A percentile compares a stretch with the other conserved stretches of the same genome.
These are phyloP conservation scores for Apostasia shenzhenica DNA, from an alignment of 106 monocot species.

Conservation along the genomic window DNA sequence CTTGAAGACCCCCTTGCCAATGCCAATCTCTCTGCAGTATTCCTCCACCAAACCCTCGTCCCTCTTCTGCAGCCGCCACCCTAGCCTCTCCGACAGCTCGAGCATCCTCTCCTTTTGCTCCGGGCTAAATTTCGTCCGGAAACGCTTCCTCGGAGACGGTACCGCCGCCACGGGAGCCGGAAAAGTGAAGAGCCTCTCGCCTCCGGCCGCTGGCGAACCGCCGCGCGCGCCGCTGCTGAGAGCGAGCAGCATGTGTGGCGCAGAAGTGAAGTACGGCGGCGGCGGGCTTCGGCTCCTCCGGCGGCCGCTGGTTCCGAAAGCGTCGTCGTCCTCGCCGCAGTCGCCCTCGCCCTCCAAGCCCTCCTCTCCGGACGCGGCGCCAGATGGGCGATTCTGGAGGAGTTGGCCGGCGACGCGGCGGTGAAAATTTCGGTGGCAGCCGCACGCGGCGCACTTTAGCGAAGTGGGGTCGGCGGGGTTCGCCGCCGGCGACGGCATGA, in stretches of 20 bases:
- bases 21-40: conserved; percentile 56
- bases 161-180: conserved; percentile 7
- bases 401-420: conserved; percentile 27
- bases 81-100: conserved; percentile 63
- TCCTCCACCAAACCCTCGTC: conserved; percentile 53
- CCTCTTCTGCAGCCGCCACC: conserved; percentile 73
- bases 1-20: conserved; percentile 64
- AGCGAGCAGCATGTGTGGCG: conserved; percentile 63
- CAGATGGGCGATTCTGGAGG: conserved; percentile 64
- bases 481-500: conserved; percentile 25
- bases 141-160: conserved; percentile 39
- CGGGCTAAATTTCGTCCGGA: conserved; percentile 58
- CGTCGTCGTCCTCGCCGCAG: no score
- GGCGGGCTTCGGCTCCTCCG: no score
- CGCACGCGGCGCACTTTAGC: no score
- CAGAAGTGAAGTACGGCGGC: neutral
- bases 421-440: conserved; percentile 31
- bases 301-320: no score
- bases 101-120: conserved; percentile 81
- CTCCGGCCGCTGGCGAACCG: conserved; percentile 1
- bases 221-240: conserved; percentile 25
- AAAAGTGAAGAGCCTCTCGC: neutral
- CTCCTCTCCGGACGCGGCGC: conserved; percentile 60
- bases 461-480: neutral
- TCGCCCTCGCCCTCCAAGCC: conserved; percentile 1